phyloP scores from a whole-genome alignment of 2,329 filamentous ascomycete species.

The Curvularia verruculosa region DNA sequence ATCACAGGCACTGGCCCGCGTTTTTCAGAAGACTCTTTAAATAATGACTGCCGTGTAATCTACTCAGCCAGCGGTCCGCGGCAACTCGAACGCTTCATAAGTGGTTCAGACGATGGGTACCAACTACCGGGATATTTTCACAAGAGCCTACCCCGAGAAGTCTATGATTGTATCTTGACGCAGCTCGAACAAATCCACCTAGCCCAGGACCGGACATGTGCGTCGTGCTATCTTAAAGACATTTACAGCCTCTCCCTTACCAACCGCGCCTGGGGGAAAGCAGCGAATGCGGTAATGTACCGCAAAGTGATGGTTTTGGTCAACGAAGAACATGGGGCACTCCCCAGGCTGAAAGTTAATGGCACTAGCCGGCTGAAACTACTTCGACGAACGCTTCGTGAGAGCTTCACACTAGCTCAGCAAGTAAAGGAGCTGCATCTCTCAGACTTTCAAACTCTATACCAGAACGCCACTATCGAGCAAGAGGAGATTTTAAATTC shows the following conservation, averaged over 20 bases:
- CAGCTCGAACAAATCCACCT: slow-evolving; percentile 57
- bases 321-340: slow-evolving; percentile 46
- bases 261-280: slow-evolving; percentile 62
- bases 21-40: background rate
- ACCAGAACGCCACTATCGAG: slow-evolving; percentile 48
- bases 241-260: slow-evolving; percentile 60
- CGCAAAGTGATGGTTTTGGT: slow-evolving; percentile 56
- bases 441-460: slow-evolving; percentile 54
- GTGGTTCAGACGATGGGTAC: slow-evolving; percentile 26
- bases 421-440: slow-evolving; percentile 61
- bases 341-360: slow-evolving; percentile 52
- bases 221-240: slow-evolving; percentile 62
- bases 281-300: slow-evolving; percentile 59
- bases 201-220: slow-evolving; percentile 50
- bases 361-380: slow-evolving; percentile 59
- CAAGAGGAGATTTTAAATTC: slow-evolving; percentile 59
- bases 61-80: slow-evolving; percentile 47
- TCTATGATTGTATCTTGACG: slow-evolving; percentile 61
- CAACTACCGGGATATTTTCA: slow-evolving; percentile 45
- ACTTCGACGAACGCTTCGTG: slow-evolving; percentile 61
- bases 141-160: slow-evolving; percentile 58
- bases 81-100: slow-evolving; percentile 46
- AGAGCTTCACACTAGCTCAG: slow-evolving; percentile 58
- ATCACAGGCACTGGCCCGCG: slow-evolving; percentile 3
- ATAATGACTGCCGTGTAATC: slow-evolving; percentile 22